These are phyloP conservation scores for Ottelia alismoides DNA, from an alignment of 106 monocot species.

Conservation along the genomic window DNA sequence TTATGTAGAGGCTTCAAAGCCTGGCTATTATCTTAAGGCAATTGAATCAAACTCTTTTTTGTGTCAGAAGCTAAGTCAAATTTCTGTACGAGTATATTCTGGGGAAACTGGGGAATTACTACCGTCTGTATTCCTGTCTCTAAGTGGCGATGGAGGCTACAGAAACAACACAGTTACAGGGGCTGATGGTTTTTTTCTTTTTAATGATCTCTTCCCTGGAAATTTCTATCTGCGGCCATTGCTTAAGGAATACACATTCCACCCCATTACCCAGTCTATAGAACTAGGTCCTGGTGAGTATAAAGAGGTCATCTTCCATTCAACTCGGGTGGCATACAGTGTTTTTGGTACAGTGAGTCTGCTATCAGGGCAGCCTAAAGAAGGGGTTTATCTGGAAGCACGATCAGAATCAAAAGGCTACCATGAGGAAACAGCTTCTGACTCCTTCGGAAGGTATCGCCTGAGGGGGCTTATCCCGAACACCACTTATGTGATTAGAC, in stretches of 20 bases:
- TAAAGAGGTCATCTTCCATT: too few species aligned
- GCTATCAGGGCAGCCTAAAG: constrained; percentile 78
- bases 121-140: constrained; percentile 84
- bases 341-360: constrained; percentile 67
- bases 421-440: constrained; percentile 85
- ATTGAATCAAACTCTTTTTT: constrained; percentile 49
- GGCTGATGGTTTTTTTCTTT: constrained; percentile 59
- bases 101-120: constrained; percentile 33
- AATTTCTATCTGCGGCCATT: constrained; percentile 97
- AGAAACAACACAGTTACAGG: constrained; percentile 83
- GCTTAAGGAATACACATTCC: too few species aligned
- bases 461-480: constrained; percentile 81
- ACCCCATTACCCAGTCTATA: too few species aligned
- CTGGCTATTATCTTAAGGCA: constrained; percentile 71
- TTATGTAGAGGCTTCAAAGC: constrained; percentile 72
- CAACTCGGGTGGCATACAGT: too few species aligned
- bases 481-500: constrained; percentile 51
- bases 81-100: constrained; percentile 48
- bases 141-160: constrained; percentile 97
- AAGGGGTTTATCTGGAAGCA: constrained; percentile 71
- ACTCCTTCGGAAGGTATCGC: constrained; percentile 65
- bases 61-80: constrained; percentile 88
- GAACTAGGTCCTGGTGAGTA: too few species aligned
- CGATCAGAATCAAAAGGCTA: constrained; percentile 74
- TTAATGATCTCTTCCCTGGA: constrained; percentile 86